Evolutionary conservation across 192 early-diverging fungal genomes (phyloP), one percentile per base, ranked within the genome.

Genomic region (Coemansia biformis): DNA sequence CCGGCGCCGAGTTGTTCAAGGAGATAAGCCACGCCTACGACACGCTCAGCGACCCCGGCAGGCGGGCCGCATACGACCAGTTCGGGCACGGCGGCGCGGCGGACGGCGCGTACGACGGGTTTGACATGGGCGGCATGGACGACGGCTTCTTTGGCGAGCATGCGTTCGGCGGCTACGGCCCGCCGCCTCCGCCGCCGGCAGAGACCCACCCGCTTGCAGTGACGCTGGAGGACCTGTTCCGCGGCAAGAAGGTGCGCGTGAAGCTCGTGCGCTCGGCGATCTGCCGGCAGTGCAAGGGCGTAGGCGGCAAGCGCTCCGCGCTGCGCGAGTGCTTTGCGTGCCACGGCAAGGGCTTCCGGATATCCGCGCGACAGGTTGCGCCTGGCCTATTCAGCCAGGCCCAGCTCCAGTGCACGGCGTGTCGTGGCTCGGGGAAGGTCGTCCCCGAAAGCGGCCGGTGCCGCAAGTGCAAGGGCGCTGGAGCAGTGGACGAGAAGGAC

Each of bases 381-480:
- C 71, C 63, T 0, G 57, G 55, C 2, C 43, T 65, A 13, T 75
- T 83, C 11, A 68, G 83, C 32, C 82, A 89, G 58, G 88, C 88
- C 70, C 90, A 88, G 56, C 71, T 85, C 3, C 59, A 78, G 44
- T 90, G 87, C 45, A 50, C 72, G 15, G 52, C 63, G 19, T 90
- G 87, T 41, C 35, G 73, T 19, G 83, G 85, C 70, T 71, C 86
- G 34, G 96, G 96, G 10, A 84, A 89, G 54, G 77, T 86, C 43
- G 86, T 96, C 54, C 84, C 81, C 12, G 83, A 85, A 19, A 92
- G 89, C 78, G 84, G 90, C 69, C 73, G 81, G 22, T 99, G 96
- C 74, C 91, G 93, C 71, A 82, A 82, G 38, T 99, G 96, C 79
- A 91, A 89, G 61, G 96, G 94, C 6, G 67, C 70, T 46, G 88